Conservation (phyloP, 441 rosid species). For the Pelargonium citronellum region DNA sequence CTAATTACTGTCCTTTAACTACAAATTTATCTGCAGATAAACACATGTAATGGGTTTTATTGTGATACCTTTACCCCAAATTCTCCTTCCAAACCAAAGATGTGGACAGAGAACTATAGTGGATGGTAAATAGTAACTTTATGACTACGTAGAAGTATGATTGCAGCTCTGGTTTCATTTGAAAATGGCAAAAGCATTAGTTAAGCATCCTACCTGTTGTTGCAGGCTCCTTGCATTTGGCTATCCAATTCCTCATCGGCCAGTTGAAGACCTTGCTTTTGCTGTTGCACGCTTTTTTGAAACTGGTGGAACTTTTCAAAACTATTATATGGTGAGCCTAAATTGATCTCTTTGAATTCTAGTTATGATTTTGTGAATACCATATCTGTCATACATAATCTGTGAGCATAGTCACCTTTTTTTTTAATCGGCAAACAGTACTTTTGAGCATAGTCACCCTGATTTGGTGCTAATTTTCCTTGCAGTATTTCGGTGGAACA, state of each 20-base stretch:
- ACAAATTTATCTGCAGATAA: conserved; percentile 38
- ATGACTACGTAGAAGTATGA: neutral
- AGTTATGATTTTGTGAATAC: neutral
- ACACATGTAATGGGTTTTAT: conserved; percentile 70
- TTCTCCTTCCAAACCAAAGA: conserved; percentile 56
- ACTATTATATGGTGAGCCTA: conserved; percentile 57
- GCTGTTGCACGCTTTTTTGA: conserved; percentile 66
- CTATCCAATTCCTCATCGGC: conserved; percentile 58
- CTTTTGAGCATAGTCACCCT: conserved; percentile 8
- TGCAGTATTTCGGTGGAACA: conserved; percentile 72
- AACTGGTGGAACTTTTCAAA: conserved; percentile 61
- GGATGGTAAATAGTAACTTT: conserved; percentile 44
- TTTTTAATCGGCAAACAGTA: neutral
- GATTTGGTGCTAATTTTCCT: conserved; percentile 17
- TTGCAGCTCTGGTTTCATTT: neutral
- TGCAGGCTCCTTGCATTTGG: conserved; percentile 61
- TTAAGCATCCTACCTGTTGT: neutral
- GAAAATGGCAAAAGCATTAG: neutral
- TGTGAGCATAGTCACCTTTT: no score
- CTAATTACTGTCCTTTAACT: conserved; percentile 4
- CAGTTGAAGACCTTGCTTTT: conserved; percentile 67
- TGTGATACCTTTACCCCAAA: conserved; percentile 56
- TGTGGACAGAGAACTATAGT: conserved; percentile 70
- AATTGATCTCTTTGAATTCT: neutral
- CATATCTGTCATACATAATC: neutral